Evolutionary conservation across 208 protist species (phyloP).

Genomic region (Acanthamoeba castellanii): DNA sequence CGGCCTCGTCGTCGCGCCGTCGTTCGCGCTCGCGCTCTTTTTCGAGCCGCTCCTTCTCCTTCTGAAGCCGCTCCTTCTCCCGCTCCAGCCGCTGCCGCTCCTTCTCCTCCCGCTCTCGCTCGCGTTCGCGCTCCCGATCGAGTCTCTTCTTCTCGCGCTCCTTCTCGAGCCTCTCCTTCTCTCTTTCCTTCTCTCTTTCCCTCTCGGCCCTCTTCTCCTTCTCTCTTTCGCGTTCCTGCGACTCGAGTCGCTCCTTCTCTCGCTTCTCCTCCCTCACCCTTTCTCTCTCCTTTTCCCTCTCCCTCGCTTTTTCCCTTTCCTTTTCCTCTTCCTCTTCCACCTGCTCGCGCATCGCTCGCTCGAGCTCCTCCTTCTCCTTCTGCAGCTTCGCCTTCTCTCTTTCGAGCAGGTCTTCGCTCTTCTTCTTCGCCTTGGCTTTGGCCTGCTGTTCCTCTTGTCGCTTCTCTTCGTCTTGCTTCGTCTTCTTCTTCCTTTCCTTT

Average conservation of each 20-base stretch:
- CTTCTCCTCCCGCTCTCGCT: not conserved
- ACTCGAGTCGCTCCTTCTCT: not conserved
- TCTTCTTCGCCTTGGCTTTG: not conserved
- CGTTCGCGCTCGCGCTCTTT: not conserved
- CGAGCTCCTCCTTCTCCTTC: not conserved
- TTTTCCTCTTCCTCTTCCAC: not conserved
- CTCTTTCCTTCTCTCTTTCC: not conserved
- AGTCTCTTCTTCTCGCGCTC: not conserved
- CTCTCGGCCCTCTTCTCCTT: not conserved
- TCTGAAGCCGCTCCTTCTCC: not conserved
- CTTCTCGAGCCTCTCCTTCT: not conserved
- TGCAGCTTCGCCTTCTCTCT: not conserved
- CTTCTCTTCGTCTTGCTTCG: not conserved
- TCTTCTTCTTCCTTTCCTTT: not conserved
- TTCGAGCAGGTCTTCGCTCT: no score
- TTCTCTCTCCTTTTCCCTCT: not conserved
- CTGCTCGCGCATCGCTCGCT: not conserved
- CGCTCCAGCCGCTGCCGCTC: not conserved
- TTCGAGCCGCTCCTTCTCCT: slow-evolving; percentile 35
- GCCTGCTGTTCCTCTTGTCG: not conserved
- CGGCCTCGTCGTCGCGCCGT: not conserved
- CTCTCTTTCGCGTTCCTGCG: not conserved
- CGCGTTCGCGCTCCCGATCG: not conserved
- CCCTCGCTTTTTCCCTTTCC: not conserved
- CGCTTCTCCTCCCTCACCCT: not conserved